Percentiles rank a stretch among this genome's conserved stretches.
Conservation (phyloP, 2,329 filamentous ascomycete genomes). For the Trichophyton equinum region DNA sequence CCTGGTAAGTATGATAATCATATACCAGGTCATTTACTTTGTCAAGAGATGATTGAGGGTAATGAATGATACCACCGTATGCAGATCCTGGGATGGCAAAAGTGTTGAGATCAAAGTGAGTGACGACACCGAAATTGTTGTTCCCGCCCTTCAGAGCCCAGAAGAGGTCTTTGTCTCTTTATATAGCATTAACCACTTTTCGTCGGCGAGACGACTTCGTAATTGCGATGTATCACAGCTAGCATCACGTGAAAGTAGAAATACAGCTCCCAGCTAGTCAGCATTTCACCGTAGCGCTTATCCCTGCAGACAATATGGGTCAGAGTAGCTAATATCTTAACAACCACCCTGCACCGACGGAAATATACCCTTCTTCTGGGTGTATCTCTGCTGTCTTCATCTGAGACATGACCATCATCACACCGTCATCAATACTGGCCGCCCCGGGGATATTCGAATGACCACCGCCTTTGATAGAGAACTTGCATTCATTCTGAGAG, state of each 20-base stretch:
- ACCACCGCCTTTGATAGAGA: constrained; percentile 44
- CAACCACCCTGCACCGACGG: constrained; percentile 2
- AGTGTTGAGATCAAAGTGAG: constrained; percentile 33
- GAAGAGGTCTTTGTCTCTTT: constrained; percentile 34
- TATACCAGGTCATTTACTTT: constrained; percentile 3
- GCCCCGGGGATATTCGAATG: constrained; percentile 38
- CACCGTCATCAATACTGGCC: constrained; percentile 32
- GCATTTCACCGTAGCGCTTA: constrained; percentile 4
- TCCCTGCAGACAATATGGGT: constrained; percentile 2
- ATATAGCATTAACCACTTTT: constrained; percentile 24
- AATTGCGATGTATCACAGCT: constrained; percentile 24
- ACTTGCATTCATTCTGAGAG: constrained; percentile 27
- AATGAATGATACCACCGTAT: constrained; percentile 5
- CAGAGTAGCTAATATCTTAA: too few relatives aligned
- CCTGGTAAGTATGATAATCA: constrained; percentile 6
- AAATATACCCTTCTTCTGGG: background rate
- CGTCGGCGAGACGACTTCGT: constrained; percentile 31
- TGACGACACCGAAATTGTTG: constrained; percentile 31
- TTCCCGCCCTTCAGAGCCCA: constrained; percentile 39
- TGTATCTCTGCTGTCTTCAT: constrained; percentile 1
- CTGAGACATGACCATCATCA: constrained; percentile 24
- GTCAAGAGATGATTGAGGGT: constrained; percentile 3
- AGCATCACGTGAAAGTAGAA: constrained; percentile 27
- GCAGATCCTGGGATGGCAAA: background rate
- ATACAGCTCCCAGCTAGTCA: constrained; percentile 21